A percentile compares a stretch with the other conserved stretches of the same genome.
Conservation (phyloP, 106 monocot genomes). For the Phalaenopsis aphrodite region DNA sequence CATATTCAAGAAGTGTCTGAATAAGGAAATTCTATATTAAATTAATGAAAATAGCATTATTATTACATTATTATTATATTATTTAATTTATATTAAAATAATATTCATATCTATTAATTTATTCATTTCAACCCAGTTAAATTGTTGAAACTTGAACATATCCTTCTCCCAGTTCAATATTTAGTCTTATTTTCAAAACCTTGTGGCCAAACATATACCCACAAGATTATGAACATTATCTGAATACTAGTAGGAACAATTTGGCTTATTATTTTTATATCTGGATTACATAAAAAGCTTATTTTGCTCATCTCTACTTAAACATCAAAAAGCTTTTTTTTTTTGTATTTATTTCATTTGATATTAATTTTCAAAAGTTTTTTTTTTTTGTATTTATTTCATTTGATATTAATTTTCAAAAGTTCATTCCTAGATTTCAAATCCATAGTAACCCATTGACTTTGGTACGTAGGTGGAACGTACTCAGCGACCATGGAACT, state of each 20-base stretch:
- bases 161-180: too few species aligned
- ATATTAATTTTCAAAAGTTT: not conserved
- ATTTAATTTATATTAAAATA: too few species aligned
- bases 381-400: not conserved
- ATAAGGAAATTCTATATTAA: too few species aligned
- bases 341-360: not conserved
- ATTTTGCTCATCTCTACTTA: not conserved
- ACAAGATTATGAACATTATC: not conserved
- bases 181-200: too few species aligned
- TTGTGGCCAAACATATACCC: not conserved
- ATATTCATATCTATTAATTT: too few species aligned
- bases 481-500: conserved; percentile 72
- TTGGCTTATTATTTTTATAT: not conserved
- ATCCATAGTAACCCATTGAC: not conserved
- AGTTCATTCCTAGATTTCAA: not conserved
- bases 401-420: not conserved
- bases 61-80: too few species aligned
- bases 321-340: not conserved
- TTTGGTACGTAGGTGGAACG: conserved; percentile 65
- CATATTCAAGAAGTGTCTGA: too few species aligned
- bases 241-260: not conserved
- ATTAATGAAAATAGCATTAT: too few species aligned
- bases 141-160: too few species aligned
- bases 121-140: too few species aligned
- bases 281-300: not conserved